Conservation (phyloP, 345 rosid species). For the Euphorbia peplus region DNA sequence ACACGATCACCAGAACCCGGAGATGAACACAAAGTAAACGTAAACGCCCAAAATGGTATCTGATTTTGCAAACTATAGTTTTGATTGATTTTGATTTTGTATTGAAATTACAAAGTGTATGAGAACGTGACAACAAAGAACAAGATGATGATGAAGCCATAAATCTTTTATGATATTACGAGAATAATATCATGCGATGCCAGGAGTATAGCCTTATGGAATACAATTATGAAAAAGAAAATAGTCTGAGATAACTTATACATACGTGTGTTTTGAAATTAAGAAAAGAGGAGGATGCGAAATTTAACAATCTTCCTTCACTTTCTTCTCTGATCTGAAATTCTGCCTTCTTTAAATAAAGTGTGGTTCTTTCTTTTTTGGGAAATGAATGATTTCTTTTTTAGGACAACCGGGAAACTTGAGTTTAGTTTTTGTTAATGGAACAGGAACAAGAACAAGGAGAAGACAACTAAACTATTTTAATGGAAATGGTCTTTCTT, state of each 20-base stretch:
- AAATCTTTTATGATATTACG: no score
- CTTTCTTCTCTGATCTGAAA: conserved; percentile 21
- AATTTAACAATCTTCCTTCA: no score
- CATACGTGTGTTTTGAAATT: no score
- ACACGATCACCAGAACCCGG: conserved; percentile 48
- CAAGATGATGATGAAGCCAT: conserved; percentile 30
- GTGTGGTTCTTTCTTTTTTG: no score
- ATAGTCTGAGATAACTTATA: no score
- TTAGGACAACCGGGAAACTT: no score
- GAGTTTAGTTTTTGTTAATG: neutral
- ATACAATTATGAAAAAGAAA: no score
- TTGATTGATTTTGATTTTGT: conserved; percentile 17
- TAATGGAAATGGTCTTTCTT: neutral
- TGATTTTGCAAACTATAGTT: conserved; percentile 31
- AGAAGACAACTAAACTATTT: neutral
- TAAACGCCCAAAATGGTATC: conserved; percentile 45
- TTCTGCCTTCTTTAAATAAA: conserved; percentile 19
- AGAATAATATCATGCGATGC: no score
- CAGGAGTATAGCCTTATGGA: no score
- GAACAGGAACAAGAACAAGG: neutral
- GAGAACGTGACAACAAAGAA: conserved; percentile 29
- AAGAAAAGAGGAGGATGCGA: no score
- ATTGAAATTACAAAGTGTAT: conserved; percentile 17
- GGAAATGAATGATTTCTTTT: no score
- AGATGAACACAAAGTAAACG: conserved; percentile 56